phyloP scores from a whole-genome alignment of 495 filamentous ascomycete species.

The Xylaria castorea region DNA sequence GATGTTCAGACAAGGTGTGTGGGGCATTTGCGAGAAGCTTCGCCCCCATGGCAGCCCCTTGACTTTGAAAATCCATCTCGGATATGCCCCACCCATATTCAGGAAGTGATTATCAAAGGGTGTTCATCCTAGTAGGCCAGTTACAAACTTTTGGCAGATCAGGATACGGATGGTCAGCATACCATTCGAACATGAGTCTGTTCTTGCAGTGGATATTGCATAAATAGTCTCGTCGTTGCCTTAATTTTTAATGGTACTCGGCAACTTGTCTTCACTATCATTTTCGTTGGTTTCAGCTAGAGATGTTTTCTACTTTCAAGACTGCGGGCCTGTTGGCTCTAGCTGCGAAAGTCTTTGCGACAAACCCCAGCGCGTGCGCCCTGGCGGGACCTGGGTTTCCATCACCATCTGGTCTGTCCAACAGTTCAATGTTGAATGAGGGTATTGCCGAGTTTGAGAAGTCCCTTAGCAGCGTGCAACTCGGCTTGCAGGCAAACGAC shows the following conservation, averaged over 20 bases:
- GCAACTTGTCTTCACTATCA: background rate
- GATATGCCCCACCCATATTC: background rate
- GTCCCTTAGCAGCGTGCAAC: background rate
- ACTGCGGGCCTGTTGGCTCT: background rate
- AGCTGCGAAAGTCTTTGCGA: conserved; percentile 3
- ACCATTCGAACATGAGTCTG: too few relatives aligned
- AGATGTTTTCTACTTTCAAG: background rate
- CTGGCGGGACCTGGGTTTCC: conserved; percentile 11
- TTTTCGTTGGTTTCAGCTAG: background rate
- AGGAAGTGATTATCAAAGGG: background rate
- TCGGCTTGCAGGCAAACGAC: conserved; percentile 19
- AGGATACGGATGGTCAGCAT: background rate
- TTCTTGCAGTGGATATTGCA: background rate
- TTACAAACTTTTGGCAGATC: background rate
- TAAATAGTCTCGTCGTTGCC: background rate
- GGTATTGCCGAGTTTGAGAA: conserved; percentile 4
- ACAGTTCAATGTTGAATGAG: background rate
- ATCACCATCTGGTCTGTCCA: conserved; percentile 1
- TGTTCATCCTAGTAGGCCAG: background rate
- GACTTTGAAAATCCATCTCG: background rate
- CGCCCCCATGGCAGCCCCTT: background rate
- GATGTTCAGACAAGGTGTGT: background rate
- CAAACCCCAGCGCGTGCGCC: background rate
- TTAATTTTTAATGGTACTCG: background rate
- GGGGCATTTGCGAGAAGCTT: conserved; percentile 20